Evolutionary conservation across 2,329 filamentous ascomycete species (phyloP), one percentile per base, ranked within the genome.

Genomic region (Claviceps quebecensis): DNA sequence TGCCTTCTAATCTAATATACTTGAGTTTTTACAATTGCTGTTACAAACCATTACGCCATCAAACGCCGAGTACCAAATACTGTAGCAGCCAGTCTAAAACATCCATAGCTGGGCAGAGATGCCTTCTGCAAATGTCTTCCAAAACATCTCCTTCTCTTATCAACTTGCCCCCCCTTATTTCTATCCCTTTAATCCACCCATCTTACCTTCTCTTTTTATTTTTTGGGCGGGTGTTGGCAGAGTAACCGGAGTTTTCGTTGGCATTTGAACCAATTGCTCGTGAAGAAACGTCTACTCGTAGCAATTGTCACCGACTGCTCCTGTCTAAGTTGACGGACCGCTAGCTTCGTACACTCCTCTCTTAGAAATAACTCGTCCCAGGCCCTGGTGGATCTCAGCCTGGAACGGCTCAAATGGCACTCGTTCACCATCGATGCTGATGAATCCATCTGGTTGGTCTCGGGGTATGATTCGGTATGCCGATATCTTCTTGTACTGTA

Each of bases 341-440:
- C 69, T 68, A 0, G 75, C 72, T 60, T 95, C 88, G 64, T 88
- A 95, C 51, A 76, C 68, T 54, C 81, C 86, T 29, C 73, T 79
- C 67, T 84, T 87, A 48, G 87, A 87, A 56, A 97, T 71, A n/a
- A 91, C 86, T 4, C 86, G 87, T 1, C 87, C 93, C 23, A 98
- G 72, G 0, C 84, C 86, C 49, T 73, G 77, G 65, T 96, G 88
- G 6, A 96, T 76, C 68, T 98, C 93, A 2, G 83, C 87, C 70
- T 98, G 93, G 63, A 96, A 94, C 0, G 87, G 85, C 59, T 84
- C 84, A 64, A 95, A 97, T 0, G 88, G 86, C 2, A 95, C 75
- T 50, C 78, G 77, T 69, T 98, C 93, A 39, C 93, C 93, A 62
- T 97, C 93, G 57, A 98, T 88, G 64, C 88, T 94, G 64, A 98